Evolutionary conservation across 192 early-diverging fungal species (phyloP).

Genomic region (Coemansia umbellata): DNA sequence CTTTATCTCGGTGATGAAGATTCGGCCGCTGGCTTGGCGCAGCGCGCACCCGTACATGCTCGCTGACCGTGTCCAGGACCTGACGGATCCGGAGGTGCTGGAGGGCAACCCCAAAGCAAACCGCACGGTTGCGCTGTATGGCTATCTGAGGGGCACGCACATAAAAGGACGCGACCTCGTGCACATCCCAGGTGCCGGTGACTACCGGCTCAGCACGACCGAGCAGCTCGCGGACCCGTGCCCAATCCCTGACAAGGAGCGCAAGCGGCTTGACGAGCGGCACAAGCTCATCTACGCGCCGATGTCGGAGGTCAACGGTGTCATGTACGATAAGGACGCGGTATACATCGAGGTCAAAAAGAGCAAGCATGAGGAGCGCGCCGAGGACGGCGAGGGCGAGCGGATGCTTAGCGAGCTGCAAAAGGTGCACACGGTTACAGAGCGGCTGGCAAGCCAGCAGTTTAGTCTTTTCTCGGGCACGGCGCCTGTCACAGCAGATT

Average conservation of each 20-base stretch:
- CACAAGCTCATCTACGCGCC: constrained; percentile 97
- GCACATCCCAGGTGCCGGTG: constrained; percentile 95
- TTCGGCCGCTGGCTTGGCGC: constrained; percentile 94
- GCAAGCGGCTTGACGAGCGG: constrained; percentile 85
- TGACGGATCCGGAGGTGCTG: constrained; percentile 88
- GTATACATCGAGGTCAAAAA: constrained; percentile 96
- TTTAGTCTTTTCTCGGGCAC: constrained; percentile 49
- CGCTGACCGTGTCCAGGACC: constrained; percentile 94
- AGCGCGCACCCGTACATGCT: constrained; percentile 97
- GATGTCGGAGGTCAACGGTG: constrained; percentile 96
- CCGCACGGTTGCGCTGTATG: constrained; percentile 91
- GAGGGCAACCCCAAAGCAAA: constrained; percentile 79
- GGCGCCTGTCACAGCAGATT: constrained; percentile 25
- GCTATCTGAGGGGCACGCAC: constrained; percentile 93
- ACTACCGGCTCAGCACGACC: constrained; percentile 73
- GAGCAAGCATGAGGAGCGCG: constrained; percentile 52
- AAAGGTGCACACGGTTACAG: constrained; percentile 57
- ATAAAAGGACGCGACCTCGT: constrained; percentile 82
- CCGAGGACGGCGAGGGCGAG: constrained; percentile 71
- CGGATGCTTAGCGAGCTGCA: constrained; percentile 92
- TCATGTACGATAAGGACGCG: constrained; percentile 99
- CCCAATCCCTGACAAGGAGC: constrained; percentile 92
- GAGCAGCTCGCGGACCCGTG: constrained; percentile 88
- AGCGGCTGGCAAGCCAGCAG: constrained; percentile 34
- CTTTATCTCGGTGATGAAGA: constrained; percentile 98